Percentiles rank a stretch among this genome's conserved stretches.
Conservation (phyloP, 1,139 yeast genomes). For the Diutina catenulata region DNA sequence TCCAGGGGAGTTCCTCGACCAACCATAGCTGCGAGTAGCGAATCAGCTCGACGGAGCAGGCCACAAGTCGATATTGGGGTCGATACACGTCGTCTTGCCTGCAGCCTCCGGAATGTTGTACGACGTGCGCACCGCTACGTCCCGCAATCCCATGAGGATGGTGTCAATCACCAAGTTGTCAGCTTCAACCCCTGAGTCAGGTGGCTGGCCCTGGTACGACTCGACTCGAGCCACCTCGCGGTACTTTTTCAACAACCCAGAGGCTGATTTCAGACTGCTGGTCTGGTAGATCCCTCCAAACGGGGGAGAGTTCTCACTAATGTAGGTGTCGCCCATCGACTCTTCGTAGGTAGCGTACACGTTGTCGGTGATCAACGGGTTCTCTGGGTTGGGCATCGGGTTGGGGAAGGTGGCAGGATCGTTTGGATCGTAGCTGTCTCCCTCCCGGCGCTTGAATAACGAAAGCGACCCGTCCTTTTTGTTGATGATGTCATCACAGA, state of each 20-base stretch:
- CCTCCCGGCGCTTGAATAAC: slow-evolving; percentile 8
- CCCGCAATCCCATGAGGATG: slow-evolving; percentile 2
- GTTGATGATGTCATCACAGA: slow-evolving; percentile 25
- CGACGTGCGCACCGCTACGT: slow-evolving; percentile 1
- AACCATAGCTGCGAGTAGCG: no score
- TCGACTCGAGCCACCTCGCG: slow-evolving; percentile 25
- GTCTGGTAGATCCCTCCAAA: slow-evolving; percentile 23
- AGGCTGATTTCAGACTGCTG: slow-evolving; percentile 8
- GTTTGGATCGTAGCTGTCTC: not conserved
- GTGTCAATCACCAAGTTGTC: not conserved
- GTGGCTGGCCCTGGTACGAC: slow-evolving; percentile 19
- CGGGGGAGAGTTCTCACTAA: slow-evolving; percentile 28
- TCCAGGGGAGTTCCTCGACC: no score
- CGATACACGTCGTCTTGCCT: no score
- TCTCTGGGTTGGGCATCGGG: slow-evolving; percentile 20
- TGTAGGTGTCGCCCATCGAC: slow-evolving; percentile 11
- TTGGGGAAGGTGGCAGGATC: slow-evolving; percentile 11
- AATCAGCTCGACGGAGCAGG: no score
- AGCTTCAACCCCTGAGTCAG: not conserved
- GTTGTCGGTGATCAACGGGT: slow-evolving; percentile 12
- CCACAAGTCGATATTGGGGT: no score
- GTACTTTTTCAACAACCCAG: slow-evolving; percentile 26
- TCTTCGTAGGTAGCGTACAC: slow-evolving; percentile 6
- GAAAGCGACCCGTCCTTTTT: slow-evolving; percentile 18
- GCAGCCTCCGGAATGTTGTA: slow-evolving; percentile 1